These are phyloP conservation scores for Chrysoporthe austroafricana DNA, from an alignment of 2,329 filamentous ascomycete species.

Conservation along the genomic window DNA sequence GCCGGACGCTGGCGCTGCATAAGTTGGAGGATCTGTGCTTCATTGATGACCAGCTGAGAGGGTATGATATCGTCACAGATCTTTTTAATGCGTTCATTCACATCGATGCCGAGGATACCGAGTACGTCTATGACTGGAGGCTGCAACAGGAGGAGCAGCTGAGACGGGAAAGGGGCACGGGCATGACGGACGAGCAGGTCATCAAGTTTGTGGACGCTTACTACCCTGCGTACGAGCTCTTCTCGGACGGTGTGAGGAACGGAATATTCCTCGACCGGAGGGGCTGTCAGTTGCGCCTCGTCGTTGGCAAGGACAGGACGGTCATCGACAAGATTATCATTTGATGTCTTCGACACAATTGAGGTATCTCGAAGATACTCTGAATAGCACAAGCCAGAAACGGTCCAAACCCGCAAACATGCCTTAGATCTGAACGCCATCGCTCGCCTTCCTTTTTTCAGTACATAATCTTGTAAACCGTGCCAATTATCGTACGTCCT, in stretches of 20 bases:
- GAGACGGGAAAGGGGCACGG: slow-evolving; percentile 66
- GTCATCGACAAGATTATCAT: slow-evolving; percentile 61
- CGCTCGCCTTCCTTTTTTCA: background rate
- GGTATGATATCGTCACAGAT: slow-evolving; percentile 55
- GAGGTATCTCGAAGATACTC: background rate
- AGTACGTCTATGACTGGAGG: slow-evolving; percentile 84
- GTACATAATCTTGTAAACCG: background rate
- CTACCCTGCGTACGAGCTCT: slow-evolving; percentile 75
- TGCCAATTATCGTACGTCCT: background rate
- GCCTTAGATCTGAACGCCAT: slow-evolving; percentile 2
- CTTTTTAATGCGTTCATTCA: slow-evolving; percentile 60
- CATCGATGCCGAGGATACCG: slow-evolving; percentile 70
- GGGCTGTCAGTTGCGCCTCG: slow-evolving; percentile 62
- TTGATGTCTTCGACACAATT: slow-evolving; percentile 35
- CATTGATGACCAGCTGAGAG: slow-evolving; percentile 51
- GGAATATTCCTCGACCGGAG: slow-evolving; percentile 58
- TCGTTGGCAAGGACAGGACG: slow-evolving; percentile 63
- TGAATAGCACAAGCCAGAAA: background rate
- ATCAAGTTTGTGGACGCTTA: slow-evolving; percentile 71
- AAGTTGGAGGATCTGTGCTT: slow-evolving; percentile 53
- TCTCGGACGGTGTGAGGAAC: slow-evolving; percentile 59
- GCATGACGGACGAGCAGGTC: slow-evolving; percentile 84
- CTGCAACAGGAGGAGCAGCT: slow-evolving; percentile 78
- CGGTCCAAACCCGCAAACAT: background rate
- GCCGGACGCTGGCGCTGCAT: slow-evolving; percentile 54